Base-by-base conservation (phyloP, 1,139 yeast genomes). In the Sugiyamaella paludigena region DNA sequence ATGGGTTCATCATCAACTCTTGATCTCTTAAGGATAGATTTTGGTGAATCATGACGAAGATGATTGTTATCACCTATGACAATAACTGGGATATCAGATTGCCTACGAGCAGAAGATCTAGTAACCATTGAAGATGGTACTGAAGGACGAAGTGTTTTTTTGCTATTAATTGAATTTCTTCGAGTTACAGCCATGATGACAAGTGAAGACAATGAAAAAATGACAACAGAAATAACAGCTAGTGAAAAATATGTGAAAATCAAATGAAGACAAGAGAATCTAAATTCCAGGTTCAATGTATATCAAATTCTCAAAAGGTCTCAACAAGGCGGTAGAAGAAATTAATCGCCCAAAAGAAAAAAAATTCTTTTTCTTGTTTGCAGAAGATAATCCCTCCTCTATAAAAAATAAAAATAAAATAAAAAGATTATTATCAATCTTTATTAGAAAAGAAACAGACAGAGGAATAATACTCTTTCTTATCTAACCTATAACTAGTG, bases 121-220 rank as follows among this genome's bases (percentile, higher is more conserved):
- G 52, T 48, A 9, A 41, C 49, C 48, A 48, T 45, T 15, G 52
- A 40, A 28, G 40, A 40, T 7, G 39, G 16, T 7, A 48, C 45
- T 7, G 37, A 32, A 32, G 41, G 29, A 16, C 27, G 29, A 33
- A 40, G 15, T 28, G 38, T 26, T 36, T 16, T 33, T 31, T 47
- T 47, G 28, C 11, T 28, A 13, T 27, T 6, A 33, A 13, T 39
- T 12, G 48, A 29, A 13, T 39, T 29, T 40, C 43, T 28, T 48
- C 48, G 32, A 36, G 48, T 47, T 37, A 36, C 19, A 9, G 41
- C 50, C 46, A 36, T 40, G 34, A 7, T 28, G 33, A 38, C 34
- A 31, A 31, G 34, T 12, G 15, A 13, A 11, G 9, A 11, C 8
- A 41, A 34, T 24, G 15, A 45, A 45, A 30, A 32, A 28, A 31